Conservation (phyloP, 352 stramenopile species). For the Pseudoperonospora humuli region DNA sequence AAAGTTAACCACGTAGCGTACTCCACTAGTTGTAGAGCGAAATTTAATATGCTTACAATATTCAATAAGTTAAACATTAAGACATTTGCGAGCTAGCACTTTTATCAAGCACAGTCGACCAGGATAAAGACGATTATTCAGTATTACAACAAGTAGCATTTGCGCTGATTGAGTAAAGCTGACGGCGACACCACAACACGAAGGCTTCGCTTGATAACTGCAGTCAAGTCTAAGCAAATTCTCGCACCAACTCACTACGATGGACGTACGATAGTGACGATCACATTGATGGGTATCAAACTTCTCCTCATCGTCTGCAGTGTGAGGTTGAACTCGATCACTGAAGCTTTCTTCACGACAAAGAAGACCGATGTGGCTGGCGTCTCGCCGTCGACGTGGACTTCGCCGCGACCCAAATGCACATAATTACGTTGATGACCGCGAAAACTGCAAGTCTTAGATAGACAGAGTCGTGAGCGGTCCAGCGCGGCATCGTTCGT, state of each 20-base stretch:
- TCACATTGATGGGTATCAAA: constrained; percentile 12
- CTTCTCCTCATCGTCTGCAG: constrained; percentile 10
- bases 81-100: too few species aligned
- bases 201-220: constrained; percentile 26
- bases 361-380: constrained; percentile 20
- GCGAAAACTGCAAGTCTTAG: constrained; percentile 21
- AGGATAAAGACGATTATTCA: too few species aligned
- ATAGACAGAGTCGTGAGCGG: constrained; percentile 19
- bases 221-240: constrained; percentile 35
- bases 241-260: too few species aligned
- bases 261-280: too few species aligned
- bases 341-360: constrained; percentile 15
- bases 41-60: too few species aligned
- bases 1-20: too few species aligned
- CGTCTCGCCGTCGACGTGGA: constrained; percentile 13
- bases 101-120: too few species aligned
- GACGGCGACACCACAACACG: constrained; percentile 24
- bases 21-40: too few species aligned
- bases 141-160: constrained; percentile 26
- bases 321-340: constrained; percentile 30
- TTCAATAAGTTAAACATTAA: too few species aligned
- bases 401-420: constrained; percentile 19
- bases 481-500: constrained; percentile 14
- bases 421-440: constrained; percentile 23
- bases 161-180: constrained; percentile 1